These are phyloP conservation scores for Carex littledalei DNA, from an alignment of 176 grass and related monocot genomes.

Conservation along the genomic window DNA sequence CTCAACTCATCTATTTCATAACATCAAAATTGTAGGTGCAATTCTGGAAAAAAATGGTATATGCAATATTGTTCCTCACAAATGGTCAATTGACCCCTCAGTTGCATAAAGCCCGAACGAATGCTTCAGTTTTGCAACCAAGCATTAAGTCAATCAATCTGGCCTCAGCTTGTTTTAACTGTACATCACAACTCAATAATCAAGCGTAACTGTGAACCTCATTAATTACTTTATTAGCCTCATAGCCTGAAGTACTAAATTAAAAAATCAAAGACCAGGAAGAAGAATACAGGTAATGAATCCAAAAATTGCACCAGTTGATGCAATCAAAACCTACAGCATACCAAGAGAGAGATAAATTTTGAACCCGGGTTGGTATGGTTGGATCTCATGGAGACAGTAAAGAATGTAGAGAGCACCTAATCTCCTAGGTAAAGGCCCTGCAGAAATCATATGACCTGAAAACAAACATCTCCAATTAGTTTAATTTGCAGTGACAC, in stretches of 20 bases:
- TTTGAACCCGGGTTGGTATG: slow-evolving; percentile 63
- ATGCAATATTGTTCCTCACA: not conserved
- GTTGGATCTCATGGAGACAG: slow-evolving; percentile 76
- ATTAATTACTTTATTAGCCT: not conserved
- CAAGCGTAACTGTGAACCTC: not conserved
- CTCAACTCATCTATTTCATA: slow-evolving; percentile 47
- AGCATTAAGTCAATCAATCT: not conserved
- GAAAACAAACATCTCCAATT: slow-evolving; percentile 9
- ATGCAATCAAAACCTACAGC: not conserved
- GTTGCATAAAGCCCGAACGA: not conserved
- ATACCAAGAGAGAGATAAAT: slow-evolving; percentile 48
- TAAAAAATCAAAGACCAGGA: not conserved
- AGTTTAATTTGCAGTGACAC: slow-evolving; percentile 10
- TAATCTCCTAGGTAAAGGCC: slow-evolving; percentile 41
- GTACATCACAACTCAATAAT: no score
- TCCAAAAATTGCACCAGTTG: not conserved
- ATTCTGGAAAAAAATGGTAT: not conserved
- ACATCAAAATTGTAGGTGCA: not conserved
- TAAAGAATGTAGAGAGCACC: slow-evolving; percentile 88
- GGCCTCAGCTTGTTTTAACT: not conserved
- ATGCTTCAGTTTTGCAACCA: not conserved
- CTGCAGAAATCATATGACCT: slow-evolving; percentile 61
- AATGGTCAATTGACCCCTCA: not conserved
- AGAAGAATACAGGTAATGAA: not conserved
- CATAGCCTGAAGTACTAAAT: not conserved